Percentiles rank a stretch among this genome's conserved stretches.
phyloP scores from a whole-genome alignment of 805 yeast species.

The Yamadazyma scolyti region DNA sequence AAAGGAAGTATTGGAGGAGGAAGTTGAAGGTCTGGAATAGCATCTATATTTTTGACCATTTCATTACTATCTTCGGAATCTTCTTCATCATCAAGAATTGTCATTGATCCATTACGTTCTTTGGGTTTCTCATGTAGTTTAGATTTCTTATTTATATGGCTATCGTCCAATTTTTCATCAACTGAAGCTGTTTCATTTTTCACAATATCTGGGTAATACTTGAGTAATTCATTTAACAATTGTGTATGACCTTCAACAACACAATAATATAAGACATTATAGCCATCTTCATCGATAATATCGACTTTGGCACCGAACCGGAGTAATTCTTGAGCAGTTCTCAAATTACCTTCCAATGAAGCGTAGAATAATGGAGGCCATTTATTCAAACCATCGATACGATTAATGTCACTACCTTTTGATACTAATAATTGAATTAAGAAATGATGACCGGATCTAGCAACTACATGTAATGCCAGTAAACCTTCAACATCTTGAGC shows the following conservation, averaged over 20 bases:
- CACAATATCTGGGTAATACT: conserved; percentile 21
- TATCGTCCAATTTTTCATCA: conserved; percentile 1
- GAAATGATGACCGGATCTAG: conserved; percentile 73
- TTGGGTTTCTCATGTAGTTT: not conserved
- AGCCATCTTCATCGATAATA: conserved; percentile 73
- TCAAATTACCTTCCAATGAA: conserved; percentile 75
- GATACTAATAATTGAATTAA: conserved; percentile 64
- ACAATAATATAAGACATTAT: conserved; percentile 81
- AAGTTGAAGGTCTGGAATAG: conserved; percentile 83
- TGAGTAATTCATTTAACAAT: conserved; percentile 68
- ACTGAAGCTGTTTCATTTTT: conserved; percentile 4
- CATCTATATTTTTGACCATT: conserved; percentile 46
- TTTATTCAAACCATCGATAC: conserved; percentile 76
- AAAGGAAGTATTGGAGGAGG: conserved; percentile 97
- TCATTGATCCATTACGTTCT: conserved; percentile 14
- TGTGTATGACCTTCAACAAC: conserved; percentile 90
- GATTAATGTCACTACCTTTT: conserved; percentile 74
- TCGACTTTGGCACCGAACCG: conserved; percentile 67
- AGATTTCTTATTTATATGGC: conserved; percentile 2
- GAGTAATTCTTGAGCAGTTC: conserved; percentile 67
- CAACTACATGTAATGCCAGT: conserved; percentile 82
- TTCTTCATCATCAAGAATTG: conserved; percentile 24
- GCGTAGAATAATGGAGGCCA: conserved; percentile 96
- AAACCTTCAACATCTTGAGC: conserved; percentile 85
- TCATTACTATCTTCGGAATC: conserved; percentile 40